phyloP scores from a whole-genome alignment of 306 rosid species.

The Bauhinia variegata region DNA sequence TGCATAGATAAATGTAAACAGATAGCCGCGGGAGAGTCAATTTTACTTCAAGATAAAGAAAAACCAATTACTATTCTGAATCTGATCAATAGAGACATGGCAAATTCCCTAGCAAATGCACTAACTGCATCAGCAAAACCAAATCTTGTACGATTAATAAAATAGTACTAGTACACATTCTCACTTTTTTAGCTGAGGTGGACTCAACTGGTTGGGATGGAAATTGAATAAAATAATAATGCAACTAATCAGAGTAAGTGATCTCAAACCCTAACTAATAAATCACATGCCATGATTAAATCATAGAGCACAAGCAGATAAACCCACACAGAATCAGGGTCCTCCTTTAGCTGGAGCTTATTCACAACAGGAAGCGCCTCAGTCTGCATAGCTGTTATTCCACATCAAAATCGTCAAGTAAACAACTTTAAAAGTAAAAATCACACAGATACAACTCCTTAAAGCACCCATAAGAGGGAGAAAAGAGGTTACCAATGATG shows the following conservation, averaged over 20 bases:
- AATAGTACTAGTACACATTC: neutral
- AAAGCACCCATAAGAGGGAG: no score
- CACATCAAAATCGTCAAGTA: conserved; percentile 5
- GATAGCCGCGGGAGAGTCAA: conserved; percentile 2
- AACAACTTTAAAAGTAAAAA: no score
- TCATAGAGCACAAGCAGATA: neutral
- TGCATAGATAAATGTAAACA: conserved; percentile 22
- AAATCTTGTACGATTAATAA: neutral
- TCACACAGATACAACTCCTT: no score
- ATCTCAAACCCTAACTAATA: conserved; percentile 26
- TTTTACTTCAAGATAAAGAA: neutral
- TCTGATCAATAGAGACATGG: neutral
- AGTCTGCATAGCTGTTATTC: conserved; percentile 83
- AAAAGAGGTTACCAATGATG: conserved; percentile 79
- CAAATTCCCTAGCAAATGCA: no score
- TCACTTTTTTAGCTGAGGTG: neutral
- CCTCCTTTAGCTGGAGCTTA: conserved; percentile 69
- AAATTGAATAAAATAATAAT: neutral
- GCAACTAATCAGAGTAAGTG: neutral
- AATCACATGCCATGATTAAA: neutral
- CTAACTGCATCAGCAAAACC: neutral
- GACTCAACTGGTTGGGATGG: no score
- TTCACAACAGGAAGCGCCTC: conserved; percentile 91
- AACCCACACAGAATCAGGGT: conserved; percentile 63
- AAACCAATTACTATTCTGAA: neutral